Evolutionary conservation across 2,329 filamentous ascomycete genomes (phyloP), one percentile per base, ranked within the genome.

Genomic region (Cladosporium sp.): DNA sequence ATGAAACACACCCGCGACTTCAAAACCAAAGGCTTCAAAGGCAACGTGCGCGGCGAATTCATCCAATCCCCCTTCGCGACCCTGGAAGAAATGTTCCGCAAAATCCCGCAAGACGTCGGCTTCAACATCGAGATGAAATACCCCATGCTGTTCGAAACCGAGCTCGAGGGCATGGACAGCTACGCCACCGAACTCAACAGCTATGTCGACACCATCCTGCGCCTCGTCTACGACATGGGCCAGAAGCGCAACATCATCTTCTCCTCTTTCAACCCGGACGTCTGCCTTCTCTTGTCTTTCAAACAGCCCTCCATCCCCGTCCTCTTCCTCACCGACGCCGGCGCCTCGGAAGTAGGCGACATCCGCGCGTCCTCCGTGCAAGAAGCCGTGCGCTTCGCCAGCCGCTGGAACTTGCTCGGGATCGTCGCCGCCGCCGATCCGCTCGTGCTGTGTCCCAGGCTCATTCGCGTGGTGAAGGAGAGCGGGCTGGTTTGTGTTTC

Each of bases 71-170:
- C 92, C 0, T 98, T 98, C 70, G 91, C 92, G 7, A 98, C 93
- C 0, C 76, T 98, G 4, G 90, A 96, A 67, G 89, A 96, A 55
- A 83, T 97, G 66, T 96, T 98, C 72, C 80, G 81, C 61, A 85
- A 91, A 63, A 73, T 98, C 0, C 89, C 90, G 0, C 79, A 86
- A 55, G 77, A 81, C 12, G 86, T 95, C 18, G 91, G 93, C 12
- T 98, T 98, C 78, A 97, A 98, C 69, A 95, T 98, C 59, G 93
- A 98, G 73, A 87, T 98, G 79, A 97, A 98, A 71, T 98, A 98
- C 66, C 93, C 93, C 4, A 97, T 97, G 91, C 80, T 98, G 36
- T 86, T 92, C 66, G 94, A 98, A 74, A 88, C 83, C 52, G 89
- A 96, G 68, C 88, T 94, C 67, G 87, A 96, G 58, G 89, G 95